Evolutionary conservation across 2,329 filamentous ascomycete genomes (phyloP), one percentile per base, ranked within the genome.

Genomic region (Sarocladiaceae sp.): DNA sequence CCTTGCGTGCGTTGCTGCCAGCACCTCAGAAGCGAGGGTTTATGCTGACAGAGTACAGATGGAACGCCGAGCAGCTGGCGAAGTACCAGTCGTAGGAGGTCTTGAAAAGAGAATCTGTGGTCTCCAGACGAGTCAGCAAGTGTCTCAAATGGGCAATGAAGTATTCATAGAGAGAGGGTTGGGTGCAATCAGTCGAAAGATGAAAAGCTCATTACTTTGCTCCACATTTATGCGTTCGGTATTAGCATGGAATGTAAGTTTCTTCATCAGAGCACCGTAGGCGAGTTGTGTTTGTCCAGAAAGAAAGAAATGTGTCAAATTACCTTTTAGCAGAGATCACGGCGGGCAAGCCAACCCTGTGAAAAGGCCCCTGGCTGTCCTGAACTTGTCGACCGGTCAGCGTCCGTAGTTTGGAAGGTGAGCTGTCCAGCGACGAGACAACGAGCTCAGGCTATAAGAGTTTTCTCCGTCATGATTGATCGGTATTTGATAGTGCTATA

Each of bases 221-320:
- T 85, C 79, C 76, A 84, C 78, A 81, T 77, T 59, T 56, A 55
- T 55, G 59, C 58, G 26, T 80, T 87, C 82, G 73, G 83, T 68
- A 78, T 85, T 85, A 86, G 82, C 82, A 86, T 84, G 79, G 80
- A 84, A 82, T 80, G 69, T 73, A 72, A 69, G 67, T 67, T 76
- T 69, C 71, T 59, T 77, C 81, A 87, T 87, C 83, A 85, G 67
- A 67, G 52, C 50, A 61, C 20, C 32, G 12, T 20, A 42, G 9
- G 19, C 33, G 33, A 35, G n/a, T 10, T 33, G n/a, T 15, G n/a
- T n/a, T n/a, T n/a, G n/a, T n/a, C n/a, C n/a, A 47, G 45, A 46
- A 49, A 40, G 51, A 42, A 51, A 48, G 47, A 51, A 56, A 31
- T 45, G 48, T 47, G 50, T 26, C 15, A 50, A 35, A 53, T 57